These are phyloP conservation scores for Trichoderma pleuroti DNA, from an alignment of 2,329 filamentous ascomycete genomes.

Conservation along the genomic window DNA sequence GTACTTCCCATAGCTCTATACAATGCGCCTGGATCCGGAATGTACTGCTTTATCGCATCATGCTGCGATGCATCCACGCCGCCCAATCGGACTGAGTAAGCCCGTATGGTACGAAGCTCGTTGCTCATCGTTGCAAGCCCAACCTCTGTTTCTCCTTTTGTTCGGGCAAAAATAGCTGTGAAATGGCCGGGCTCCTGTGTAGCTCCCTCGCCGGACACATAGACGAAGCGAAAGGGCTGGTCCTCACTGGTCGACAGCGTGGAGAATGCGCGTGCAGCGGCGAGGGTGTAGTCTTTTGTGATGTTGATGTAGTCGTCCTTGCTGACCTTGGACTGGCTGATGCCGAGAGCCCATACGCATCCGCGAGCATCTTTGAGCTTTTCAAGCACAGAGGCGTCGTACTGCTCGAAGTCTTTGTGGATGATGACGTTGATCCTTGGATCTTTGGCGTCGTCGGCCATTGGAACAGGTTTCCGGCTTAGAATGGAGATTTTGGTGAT, in stretches of 20 bases:
- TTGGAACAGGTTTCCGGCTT: background rate
- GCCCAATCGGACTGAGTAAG: background rate
- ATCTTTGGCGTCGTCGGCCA: background rate
- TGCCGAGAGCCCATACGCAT: conserved; percentile 44
- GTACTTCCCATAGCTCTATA: background rate
- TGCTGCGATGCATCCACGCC: background rate
- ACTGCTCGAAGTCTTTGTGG: background rate
- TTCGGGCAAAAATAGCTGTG: background rate
- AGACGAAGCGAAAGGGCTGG: background rate
- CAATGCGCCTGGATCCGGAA: background rate
- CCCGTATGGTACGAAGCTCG: background rate
- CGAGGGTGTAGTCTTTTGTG: conserved; percentile 63
- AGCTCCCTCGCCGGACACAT: background rate
- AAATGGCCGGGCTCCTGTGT: background rate
- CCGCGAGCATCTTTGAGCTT: background rate
- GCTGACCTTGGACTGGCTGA: conserved; percentile 55
- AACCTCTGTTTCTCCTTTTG: background rate
- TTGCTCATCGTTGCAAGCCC: background rate
- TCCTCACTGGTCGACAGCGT: background rate
- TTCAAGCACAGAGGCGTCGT: background rate
- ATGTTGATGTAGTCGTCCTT: conserved; percentile 67
- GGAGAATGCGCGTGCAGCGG: conserved; percentile 36
- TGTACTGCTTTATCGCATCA: background rate
- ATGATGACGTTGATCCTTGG: background rate
- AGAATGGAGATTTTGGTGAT: background rate